Evolutionary conservation across 2,329 filamentous ascomycete genomes (phyloP).

Genomic region (Aspergillus sp.): DNA sequence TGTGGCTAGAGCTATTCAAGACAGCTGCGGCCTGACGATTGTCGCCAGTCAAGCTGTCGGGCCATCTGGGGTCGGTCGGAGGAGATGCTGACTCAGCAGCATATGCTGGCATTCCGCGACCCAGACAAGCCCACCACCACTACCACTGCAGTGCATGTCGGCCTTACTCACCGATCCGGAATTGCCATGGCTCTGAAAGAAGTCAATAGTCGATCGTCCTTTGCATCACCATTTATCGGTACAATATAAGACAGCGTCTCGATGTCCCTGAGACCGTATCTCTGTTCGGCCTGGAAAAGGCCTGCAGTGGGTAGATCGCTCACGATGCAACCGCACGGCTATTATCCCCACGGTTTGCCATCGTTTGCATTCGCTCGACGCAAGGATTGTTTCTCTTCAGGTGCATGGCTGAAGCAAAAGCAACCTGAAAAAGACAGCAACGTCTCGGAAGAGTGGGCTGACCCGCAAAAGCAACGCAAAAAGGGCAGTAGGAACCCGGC

Average conservation of each 20-base stretch:
- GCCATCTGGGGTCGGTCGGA: constrained; percentile 8
- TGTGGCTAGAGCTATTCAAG: constrained; percentile 14
- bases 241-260: neutral
- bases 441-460: constrained; percentile 6
- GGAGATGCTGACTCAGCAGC: neutral
- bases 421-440: constrained; percentile 13
- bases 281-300: constrained; percentile 27
- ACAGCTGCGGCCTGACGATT: constrained; percentile 2
- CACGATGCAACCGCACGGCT: constrained; percentile 21
- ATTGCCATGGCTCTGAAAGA: constrained; percentile 5
- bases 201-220: constrained; percentile 10
- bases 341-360: constrained; percentile 24
- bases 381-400: constrained; percentile 60
- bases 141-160: neutral
- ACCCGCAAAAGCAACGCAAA: constrained; percentile 36
- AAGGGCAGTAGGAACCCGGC: constrained; percentile 44
- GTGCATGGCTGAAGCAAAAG: constrained; percentile 45
- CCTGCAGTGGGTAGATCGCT: constrained; percentile 5
- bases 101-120: neutral
- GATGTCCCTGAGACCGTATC: constrained; percentile 27
- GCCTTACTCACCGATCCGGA: constrained; percentile 1
- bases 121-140: neutral
- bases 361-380: constrained; percentile 33
- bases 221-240: neutral
- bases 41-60: constrained; percentile 1